phyloP scores from a whole-genome alignment of 768 basidiomycete genomes.

The Tubosaeta sp. region DNA sequence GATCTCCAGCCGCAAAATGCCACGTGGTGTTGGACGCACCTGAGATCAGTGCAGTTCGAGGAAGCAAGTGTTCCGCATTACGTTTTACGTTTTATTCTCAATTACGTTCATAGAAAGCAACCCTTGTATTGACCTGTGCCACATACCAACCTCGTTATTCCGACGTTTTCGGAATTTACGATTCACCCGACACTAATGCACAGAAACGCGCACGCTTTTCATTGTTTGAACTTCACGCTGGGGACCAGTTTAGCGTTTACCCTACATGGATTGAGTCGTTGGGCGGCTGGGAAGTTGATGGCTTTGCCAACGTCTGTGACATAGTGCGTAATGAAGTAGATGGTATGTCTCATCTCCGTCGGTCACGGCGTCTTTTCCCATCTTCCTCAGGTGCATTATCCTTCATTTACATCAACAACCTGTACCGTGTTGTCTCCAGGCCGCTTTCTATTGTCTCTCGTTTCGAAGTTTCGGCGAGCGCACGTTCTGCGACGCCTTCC shows the following conservation, averaged over 20 bases:
- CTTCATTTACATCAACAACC: slow-evolving; percentile 37
- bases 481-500: slow-evolving; percentile 16
- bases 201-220: slow-evolving; percentile 13
- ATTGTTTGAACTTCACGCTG: slow-evolving; percentile 25
- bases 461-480: slow-evolving; percentile 11
- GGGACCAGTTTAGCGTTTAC: slow-evolving; percentile 14
- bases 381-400: slow-evolving; percentile 20
- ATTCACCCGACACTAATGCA: slow-evolving; percentile 9
- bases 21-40: slow-evolving; percentile 18
- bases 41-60: slow-evolving; percentile 18
- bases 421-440: slow-evolving; percentile 44
- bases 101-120: slow-evolving; percentile 9
- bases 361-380: slow-evolving; percentile 4
- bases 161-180: slow-evolving; percentile 19
- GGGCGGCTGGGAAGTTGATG: slow-evolving; percentile 53
- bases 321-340: slow-evolving; percentile 42
- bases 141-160: slow-evolving; percentile 23
- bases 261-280: slow-evolving; percentile 39
- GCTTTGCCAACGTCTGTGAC: slow-evolving; percentile 42
- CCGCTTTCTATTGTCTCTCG: slow-evolving; percentile 33
- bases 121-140: slow-evolving; percentile 46
- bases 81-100: not conserved
- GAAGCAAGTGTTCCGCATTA: slow-evolving; percentile 12
- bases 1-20: slow-evolving; percentile 1
- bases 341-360: slow-evolving; percentile 33